Evolutionary conservation across 257 asterid genomes (phyloP).

Genomic region (Rhazya stricta): DNA sequence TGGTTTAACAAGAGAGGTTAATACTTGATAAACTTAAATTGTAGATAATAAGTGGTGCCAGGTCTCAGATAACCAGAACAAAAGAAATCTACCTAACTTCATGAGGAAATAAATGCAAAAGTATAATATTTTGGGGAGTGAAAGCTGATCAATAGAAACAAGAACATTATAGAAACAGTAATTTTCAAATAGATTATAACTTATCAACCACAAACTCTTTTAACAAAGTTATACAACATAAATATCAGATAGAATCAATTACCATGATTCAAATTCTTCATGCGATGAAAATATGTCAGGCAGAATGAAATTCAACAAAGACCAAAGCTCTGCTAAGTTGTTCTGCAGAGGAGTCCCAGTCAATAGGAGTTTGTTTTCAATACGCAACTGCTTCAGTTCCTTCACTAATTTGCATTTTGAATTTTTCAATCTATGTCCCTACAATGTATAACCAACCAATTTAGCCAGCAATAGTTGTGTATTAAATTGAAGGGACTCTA

Average conservation of each 20-base stretch:
- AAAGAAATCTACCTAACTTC: not conserved
- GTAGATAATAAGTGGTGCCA: not conserved
- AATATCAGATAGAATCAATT: conserved; percentile 9
- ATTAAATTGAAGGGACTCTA: conserved; percentile 12
- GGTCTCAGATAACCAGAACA: not conserved
- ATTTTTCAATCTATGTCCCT: conserved; percentile 98
- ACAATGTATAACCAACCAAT: conserved; percentile 19
- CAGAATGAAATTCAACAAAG: conserved; percentile 87
- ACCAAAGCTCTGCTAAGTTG: conserved; percentile 98
- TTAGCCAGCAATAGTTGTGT: conserved; percentile 3
- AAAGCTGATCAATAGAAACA: not conserved
- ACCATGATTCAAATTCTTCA: conserved; percentile 97
- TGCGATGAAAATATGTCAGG: conserved; percentile 98
- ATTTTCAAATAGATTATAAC: not conserved
- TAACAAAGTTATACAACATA: not conserved
- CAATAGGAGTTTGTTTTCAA: conserved; percentile 89
- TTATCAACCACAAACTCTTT: not conserved
- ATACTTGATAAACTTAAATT: not conserved
- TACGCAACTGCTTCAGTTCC: conserved; percentile 53
- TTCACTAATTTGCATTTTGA: conserved; percentile 73
- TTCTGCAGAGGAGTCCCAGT: conserved; percentile 99
- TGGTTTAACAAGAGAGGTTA: not conserved
- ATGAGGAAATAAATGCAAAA: not conserved
- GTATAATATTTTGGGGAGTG: not conserved
- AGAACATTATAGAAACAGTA: not conserved